Evolutionary conservation across 1,139 yeast species (phyloP), one percentile per base, ranked within the genome.

Genomic region (Suhomyces yuchorum): DNA sequence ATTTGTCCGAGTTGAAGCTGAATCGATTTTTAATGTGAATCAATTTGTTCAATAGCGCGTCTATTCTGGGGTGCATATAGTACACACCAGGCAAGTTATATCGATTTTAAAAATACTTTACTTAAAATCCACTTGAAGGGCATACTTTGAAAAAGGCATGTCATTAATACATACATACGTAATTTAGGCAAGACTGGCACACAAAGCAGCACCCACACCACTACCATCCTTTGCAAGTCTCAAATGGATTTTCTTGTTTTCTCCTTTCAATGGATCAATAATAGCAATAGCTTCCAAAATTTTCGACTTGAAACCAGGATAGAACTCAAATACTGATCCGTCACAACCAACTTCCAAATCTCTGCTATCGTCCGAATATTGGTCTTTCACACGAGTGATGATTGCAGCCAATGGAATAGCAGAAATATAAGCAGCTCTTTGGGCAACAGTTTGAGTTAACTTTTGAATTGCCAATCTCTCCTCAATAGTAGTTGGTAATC

Each of bases 171-270:
- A 35, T 20, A 30, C 34, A 14, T 15, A 30, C 9, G 3, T 14
- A 14, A 36, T 41, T 41, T 51, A 54, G 12, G 68, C 68, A 30
- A 67, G 63, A 55, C 75, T 67, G 6, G 97, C 97, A 70, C 96
- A 88, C 52, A 92, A 76, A 1, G 97, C 97, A 44, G 97, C 97
- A 56, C 98, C 98, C 38, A 91, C 96, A 52, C 97, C 96, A 51
- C 95, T 85, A 42, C 98, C 98, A 62, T 92, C 98, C 65, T 89
- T 87, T 37, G 97, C 95, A 57, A 91, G 84, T 54, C 82, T 85
- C 55, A 92, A 72, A 55, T 81, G 84, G 42, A 90, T 74, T 57
- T 87, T 82, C 65, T 87, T 84, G 56, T 79, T 80, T 54, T 85
- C 84, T 37, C 87, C 87, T 39, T 84, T 73, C 50, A 90, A 88